These are phyloP conservation scores for Sporothrix curviconia DNA, from an alignment of 2,329 filamentous ascomycete species.

Conservation along the genomic window DNA sequence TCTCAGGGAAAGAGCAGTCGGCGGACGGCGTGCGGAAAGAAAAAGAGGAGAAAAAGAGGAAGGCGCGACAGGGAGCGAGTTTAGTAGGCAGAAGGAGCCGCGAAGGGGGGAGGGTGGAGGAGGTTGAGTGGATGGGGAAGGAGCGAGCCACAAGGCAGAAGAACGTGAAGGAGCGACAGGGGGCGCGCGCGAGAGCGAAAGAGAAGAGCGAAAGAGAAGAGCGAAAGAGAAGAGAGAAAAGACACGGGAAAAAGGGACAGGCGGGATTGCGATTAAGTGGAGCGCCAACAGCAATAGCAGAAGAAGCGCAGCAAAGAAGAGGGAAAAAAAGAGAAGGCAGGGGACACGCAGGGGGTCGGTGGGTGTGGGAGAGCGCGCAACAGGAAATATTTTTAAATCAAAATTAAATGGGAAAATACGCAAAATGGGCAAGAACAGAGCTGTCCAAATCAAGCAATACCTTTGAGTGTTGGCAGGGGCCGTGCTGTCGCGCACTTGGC, in stretches of 20 bases:
- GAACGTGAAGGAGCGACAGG: slow-evolving; percentile 1
- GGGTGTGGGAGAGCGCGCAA: background rate
- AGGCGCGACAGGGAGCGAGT: background rate
- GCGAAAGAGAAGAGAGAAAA: background rate
- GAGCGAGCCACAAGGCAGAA: slow-evolving; percentile 5
- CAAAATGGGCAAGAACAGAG: background rate
- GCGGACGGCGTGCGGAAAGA: background rate
- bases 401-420: slow-evolving; percentile 3
- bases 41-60: background rate
- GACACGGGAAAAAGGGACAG: slow-evolving; percentile 7
- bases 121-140: background rate
- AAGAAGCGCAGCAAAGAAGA: background rate
- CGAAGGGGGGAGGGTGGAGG: background rate
- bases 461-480: slow-evolving; percentile 7
- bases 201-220: background rate
- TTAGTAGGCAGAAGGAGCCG: slow-evolving; percentile 4
- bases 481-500: background rate
- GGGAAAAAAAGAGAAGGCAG: slow-evolving; percentile 13
- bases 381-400: background rate
- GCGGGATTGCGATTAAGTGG: slow-evolving; percentile 13
- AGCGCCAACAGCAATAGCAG: slow-evolving; percentile 1
- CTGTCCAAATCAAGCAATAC: slow-evolving; percentile 13
- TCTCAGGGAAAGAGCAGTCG: no score
- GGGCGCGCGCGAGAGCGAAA: no score
- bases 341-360: background rate